These are phyloP conservation scores for Letharia columbiana DNA, from an alignment of 495 filamentous ascomycete genomes.

Conservation along the genomic window DNA sequence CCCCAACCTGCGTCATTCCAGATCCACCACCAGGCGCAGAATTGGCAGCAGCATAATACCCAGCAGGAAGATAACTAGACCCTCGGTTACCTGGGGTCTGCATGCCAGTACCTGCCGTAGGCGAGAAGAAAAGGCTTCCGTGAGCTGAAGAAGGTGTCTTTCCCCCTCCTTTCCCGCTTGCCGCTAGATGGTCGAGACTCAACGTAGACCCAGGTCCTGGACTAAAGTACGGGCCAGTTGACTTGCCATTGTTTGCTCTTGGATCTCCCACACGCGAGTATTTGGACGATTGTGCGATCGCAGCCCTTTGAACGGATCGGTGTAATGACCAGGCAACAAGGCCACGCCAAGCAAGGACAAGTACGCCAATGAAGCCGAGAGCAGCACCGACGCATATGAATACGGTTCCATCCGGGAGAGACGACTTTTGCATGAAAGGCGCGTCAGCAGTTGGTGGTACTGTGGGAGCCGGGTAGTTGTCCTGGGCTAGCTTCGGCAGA, in stretches of 20 bases:
- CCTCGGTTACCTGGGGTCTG: constrained; percentile 44
- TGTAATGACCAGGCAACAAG: constrained; percentile 89
- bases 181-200: constrained; percentile 46
- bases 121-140: constrained; percentile 82
- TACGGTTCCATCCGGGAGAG: constrained; percentile 83
- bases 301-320: constrained; percentile 73
- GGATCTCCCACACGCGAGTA: constrained; percentile 17
- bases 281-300: constrained; percentile 53
- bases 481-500: constrained; percentile 30
- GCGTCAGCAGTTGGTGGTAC: constrained; percentile 78
- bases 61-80: constrained; percentile 74
- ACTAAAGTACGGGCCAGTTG: constrained; percentile 50
- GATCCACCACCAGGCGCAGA: constrained; percentile 38
- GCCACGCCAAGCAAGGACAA: constrained; percentile 77
- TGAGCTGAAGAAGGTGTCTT: constrained; percentile 39
- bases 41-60: constrained; percentile 75
- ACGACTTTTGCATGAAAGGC: constrained; percentile 93
- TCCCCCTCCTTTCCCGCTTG: constrained; percentile 36
- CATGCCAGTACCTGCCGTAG: constrained; percentile 63
- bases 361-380: constrained; percentile 69
- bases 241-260: constrained; percentile 13
- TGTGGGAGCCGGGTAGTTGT: constrained; percentile 51
- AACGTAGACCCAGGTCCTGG: constrained; percentile 52
- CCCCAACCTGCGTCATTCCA: constrained; percentile 41
- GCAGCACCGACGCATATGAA: constrained; percentile 91